Evolutionary conservation across 768 basidiomycete species (phyloP).

Genomic region (Leccinum sublutescens): DNA sequence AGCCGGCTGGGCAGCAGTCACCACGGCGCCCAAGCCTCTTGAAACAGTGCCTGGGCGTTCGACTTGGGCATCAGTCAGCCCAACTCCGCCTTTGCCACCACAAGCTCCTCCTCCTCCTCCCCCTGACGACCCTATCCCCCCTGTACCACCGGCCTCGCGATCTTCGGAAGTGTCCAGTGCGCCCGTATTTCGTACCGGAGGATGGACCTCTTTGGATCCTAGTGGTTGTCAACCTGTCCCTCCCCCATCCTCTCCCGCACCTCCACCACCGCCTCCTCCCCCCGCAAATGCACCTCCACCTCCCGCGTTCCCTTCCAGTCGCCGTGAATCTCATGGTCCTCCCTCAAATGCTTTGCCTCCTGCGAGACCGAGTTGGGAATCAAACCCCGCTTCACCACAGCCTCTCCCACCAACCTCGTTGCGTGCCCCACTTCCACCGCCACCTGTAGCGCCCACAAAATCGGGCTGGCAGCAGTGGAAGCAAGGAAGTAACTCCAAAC

Average conservation of each 20-base stretch:
- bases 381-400: slow-evolving; percentile 8
- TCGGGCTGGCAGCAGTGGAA: slow-evolving; percentile 60
- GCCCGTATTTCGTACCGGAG: slow-evolving; percentile 56
- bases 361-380: neutral
- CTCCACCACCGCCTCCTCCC: slow-evolving; percentile 12
- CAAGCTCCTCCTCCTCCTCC: slow-evolving; percentile 12
- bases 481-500: slow-evolving; percentile 20
- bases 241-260: slow-evolving; percentile 19
- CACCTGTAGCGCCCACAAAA: slow-evolving; percentile 22
- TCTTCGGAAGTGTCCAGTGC: slow-evolving; percentile 25
- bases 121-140: slow-evolving; percentile 6
- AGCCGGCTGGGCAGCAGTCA: slow-evolving; percentile 49
- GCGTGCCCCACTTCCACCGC: slow-evolving; percentile 19
- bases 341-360: slow-evolving; percentile 6
- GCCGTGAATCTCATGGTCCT: slow-evolving; percentile 15
- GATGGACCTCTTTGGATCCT: slow-evolving; percentile 67
- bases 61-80: slow-evolving; percentile 17
- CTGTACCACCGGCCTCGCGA: slow-evolving; percentile 18
- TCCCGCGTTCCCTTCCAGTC: neutral
- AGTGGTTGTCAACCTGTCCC: slow-evolving; percentile 34
- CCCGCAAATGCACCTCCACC: slow-evolving; percentile 9
- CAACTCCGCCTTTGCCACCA: slow-evolving; percentile 23
- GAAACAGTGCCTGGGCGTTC: slow-evolving; percentile 14
- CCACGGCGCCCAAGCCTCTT: slow-evolving; percentile 8
- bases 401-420: slow-evolving; percentile 9